Percentiles rank a stretch among this genome's conserved stretches.
Evolutionary conservation across 2,329 filamentous ascomycete species (phyloP).

Genomic region (Xylariaceae sp.): DNA sequence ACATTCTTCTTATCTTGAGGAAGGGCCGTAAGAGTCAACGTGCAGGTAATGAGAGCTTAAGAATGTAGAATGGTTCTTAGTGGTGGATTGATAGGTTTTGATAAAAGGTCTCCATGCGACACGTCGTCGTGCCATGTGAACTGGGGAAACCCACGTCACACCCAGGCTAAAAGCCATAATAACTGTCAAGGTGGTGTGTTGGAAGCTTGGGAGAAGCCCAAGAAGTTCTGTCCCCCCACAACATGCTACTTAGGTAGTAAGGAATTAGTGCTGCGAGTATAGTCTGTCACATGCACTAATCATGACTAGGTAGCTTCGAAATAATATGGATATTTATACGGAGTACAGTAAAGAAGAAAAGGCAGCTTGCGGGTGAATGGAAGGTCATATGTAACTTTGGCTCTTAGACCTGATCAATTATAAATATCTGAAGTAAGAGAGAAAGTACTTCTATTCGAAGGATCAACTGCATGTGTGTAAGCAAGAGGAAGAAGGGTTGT

Average conservation of each 20-base stretch:
- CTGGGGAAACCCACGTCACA: constrained; percentile 19
- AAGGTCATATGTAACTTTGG: neutral
- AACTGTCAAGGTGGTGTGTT: constrained; percentile 23
- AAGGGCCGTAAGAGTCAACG: neutral
- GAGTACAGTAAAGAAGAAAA: neutral
- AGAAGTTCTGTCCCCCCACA: constrained; percentile 16
- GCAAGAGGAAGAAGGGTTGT: constrained; percentile 1
- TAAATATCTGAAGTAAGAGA: neutral
- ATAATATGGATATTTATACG: neutral
- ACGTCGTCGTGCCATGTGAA: constrained; percentile 13
- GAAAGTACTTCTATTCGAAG: neutral
- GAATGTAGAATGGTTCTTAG: neutral
- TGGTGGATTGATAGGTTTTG: neutral
- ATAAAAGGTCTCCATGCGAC: constrained; percentile 12
- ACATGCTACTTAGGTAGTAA: too few species aligned
- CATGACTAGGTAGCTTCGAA: constrained; percentile 3
- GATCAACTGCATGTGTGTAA: neutral
- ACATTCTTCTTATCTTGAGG: neutral
- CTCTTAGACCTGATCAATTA: constrained; percentile 1
- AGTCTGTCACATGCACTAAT: constrained; percentile 9
- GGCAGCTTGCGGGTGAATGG: neutral
- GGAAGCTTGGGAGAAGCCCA: neutral
- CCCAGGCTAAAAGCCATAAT: neutral
- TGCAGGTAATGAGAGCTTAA: neutral
- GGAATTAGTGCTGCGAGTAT: neutral